A percentile compares a stretch with the other conserved stretches of the same genome.
phyloP scores from a whole-genome alignment of 176 grass and related monocot species.

The Bromus sterilis region DNA sequence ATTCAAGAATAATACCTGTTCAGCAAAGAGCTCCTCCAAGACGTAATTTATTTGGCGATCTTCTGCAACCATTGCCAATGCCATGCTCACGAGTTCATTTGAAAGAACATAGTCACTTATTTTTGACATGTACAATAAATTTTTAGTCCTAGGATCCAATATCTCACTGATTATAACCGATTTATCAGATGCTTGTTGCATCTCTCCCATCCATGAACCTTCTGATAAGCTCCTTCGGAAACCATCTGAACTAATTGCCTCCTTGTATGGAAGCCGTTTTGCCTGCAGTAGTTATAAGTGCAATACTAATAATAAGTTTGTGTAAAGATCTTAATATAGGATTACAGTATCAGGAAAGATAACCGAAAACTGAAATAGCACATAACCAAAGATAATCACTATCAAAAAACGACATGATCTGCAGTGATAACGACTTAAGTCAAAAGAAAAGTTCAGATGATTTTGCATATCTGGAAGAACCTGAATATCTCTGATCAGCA shows the following conservation, averaged over 20 bases:
- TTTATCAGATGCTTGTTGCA: conserved; percentile 72
- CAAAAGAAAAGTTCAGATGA: background rate
- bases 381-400: background rate
- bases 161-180: conserved; percentile 85
- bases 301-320: background rate
- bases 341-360: background rate
- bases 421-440: background rate
- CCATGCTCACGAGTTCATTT: conserved; percentile 87
- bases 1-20: conserved; percentile 44
- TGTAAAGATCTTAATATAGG: background rate
- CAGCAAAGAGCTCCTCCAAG: conserved; percentile 70
- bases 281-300: conserved; percentile 32
- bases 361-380: conserved; percentile 1
- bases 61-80: conserved; percentile 72
- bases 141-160: conserved; percentile 77
- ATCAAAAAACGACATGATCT: background rate
- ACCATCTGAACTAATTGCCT: conserved; percentile 30
- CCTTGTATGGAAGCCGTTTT: conserved; percentile 53
- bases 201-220: conserved; percentile 86
- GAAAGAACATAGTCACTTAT: conserved; percentile 81
- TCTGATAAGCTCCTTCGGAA: conserved; percentile 44
- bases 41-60: conserved; percentile 77
- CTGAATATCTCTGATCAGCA: conserved; percentile 75
- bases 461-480: conserved; percentile 21
- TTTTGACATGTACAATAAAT: conserved; percentile 63